Evolutionary conservation across 2,329 filamentous ascomycete species (phyloP).

Genomic region (Aureobasidium sp.): DNA sequence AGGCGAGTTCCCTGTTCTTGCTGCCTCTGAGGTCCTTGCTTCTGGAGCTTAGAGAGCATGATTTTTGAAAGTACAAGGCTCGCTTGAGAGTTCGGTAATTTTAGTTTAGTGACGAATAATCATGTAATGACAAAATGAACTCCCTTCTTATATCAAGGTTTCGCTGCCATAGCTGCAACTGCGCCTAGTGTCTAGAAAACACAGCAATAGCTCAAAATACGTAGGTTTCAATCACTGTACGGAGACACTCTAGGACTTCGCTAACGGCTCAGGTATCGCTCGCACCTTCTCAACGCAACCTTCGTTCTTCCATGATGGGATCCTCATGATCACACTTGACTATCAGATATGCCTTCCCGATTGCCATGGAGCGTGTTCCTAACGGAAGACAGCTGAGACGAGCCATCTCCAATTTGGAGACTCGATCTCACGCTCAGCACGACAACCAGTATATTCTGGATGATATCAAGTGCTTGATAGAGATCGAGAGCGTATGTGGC

Average conservation of each 20-base stretch:
- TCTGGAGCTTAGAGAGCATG: background rate
- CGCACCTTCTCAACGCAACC: no score
- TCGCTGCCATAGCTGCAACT: background rate
- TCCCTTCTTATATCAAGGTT: background rate
- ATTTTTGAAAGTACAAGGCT: background rate
- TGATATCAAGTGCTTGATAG: background rate
- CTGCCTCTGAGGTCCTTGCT: background rate
- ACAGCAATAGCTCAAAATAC: no score
- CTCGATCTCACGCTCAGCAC: background rate
- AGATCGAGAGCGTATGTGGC: background rate
- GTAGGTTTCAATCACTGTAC: no score
- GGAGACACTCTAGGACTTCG: no score
- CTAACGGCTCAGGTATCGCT: no score
- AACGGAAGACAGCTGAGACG: background rate
- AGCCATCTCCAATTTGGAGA: background rate
- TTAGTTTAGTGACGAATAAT: background rate
- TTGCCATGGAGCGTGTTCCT: background rate
- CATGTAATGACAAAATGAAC: background rate
- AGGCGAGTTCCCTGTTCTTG: constrained; percentile 1
- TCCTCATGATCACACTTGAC: no score
- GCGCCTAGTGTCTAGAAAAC: background rate
- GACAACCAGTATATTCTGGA: background rate
- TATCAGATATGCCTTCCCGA: background rate
- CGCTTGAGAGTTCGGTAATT: background rate
- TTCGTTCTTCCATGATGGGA: no score